These are phyloP conservation scores for Neofusicoccum sp. DNA, from an alignment of 2,329 filamentous ascomycete genomes.

Conservation along the genomic window DNA sequence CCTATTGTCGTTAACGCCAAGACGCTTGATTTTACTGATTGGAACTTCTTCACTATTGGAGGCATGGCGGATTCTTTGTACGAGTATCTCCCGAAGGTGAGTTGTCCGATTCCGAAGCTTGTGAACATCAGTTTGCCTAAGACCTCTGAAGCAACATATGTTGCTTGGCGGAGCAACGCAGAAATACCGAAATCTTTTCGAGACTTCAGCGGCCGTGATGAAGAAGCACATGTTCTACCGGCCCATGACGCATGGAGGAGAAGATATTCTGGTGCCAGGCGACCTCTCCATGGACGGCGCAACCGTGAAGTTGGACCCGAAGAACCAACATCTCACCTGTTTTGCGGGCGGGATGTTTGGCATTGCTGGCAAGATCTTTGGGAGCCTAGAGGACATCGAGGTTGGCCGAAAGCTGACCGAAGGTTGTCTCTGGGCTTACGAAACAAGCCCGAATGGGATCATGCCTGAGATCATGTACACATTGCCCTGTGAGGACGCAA, in stretches of 20 bases:
- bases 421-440: slow-evolving; percentile 65
- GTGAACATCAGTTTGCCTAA: too few relatives aligned
- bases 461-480: slow-evolving; percentile 64
- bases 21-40: slow-evolving; percentile 11
- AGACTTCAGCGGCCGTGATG: slow-evolving; percentile 48
- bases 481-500: slow-evolving; percentile 48
- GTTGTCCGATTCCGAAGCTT: too few relatives aligned
- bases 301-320: slow-evolving; percentile 4
- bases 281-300: slow-evolving; percentile 33
- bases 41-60: slow-evolving; percentile 35
- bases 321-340: slow-evolving; percentile 53
- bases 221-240: slow-evolving; percentile 53
- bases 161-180: slow-evolving; percentile 46
- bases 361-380: slow-evolving; percentile 60
- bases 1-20: slow-evolving; percentile 31
- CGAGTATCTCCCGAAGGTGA: slow-evolving; percentile 53
- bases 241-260: slow-evolving; percentile 40
- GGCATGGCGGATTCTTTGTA: slow-evolving; percentile 51
- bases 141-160: slow-evolving; percentile 46
- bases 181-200: slow-evolving; percentile 60
- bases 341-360: slow-evolving; percentile 66
- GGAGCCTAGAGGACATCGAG: slow-evolving; percentile 54
- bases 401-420: slow-evolving; percentile 61
- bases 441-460: slow-evolving; percentile 57
- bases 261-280: slow-evolving; percentile 32